Evolutionary conservation across 495 filamentous ascomycete genomes (phyloP).

Genomic region (Penicillium lividum): DNA sequence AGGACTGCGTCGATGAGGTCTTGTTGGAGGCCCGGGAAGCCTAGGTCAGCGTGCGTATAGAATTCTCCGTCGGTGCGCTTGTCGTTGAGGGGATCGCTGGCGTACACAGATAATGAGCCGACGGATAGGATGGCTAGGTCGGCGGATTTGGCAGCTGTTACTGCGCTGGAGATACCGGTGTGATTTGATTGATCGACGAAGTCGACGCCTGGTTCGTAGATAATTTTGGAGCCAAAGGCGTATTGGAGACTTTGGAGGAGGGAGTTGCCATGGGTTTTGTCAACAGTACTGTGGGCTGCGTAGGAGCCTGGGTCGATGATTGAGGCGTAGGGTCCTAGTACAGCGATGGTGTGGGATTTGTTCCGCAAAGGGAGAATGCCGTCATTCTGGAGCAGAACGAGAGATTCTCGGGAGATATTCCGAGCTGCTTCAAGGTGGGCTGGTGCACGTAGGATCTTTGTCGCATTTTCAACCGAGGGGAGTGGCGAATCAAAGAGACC

Average conservation of each 20-base stretch:
- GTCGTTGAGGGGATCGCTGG: slow-evolving; percentile 2
- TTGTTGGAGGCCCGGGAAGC: slow-evolving; percentile 7
- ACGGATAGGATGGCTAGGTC: slow-evolving; percentile 1
- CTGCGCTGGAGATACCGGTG: not conserved
- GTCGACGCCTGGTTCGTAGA: slow-evolving; percentile 1
- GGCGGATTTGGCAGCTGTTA: slow-evolving; percentile 1
- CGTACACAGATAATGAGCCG: slow-evolving; percentile 2
- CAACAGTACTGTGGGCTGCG: not conserved
- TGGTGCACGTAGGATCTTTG: not conserved
- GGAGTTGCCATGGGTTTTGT: slow-evolving; percentile 1
- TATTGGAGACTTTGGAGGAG: slow-evolving; percentile 3
- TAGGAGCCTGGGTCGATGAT: slow-evolving; percentile 5
- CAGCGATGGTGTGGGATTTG: not conserved
- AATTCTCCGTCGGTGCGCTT: slow-evolving; percentile 7
- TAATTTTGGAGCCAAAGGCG: not conserved
- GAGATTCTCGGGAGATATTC: slow-evolving; percentile 4
- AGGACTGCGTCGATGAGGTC: not conserved
- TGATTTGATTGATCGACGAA: not conserved
- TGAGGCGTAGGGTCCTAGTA: slow-evolving; percentile 4
- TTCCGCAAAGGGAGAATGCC: not conserved
- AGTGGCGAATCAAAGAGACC: slow-evolving; percentile 4
- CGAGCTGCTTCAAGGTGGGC: slow-evolving; percentile 5
- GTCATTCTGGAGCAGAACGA: slow-evolving; percentile 6
- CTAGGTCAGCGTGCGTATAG: slow-evolving; percentile 1
- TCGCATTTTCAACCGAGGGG: not conserved